Evolutionary conservation across 306 rosid genomes (phyloP), one percentile per base, ranked within the genome.

Genomic region (Pterocarpus macrocarpus): DNA sequence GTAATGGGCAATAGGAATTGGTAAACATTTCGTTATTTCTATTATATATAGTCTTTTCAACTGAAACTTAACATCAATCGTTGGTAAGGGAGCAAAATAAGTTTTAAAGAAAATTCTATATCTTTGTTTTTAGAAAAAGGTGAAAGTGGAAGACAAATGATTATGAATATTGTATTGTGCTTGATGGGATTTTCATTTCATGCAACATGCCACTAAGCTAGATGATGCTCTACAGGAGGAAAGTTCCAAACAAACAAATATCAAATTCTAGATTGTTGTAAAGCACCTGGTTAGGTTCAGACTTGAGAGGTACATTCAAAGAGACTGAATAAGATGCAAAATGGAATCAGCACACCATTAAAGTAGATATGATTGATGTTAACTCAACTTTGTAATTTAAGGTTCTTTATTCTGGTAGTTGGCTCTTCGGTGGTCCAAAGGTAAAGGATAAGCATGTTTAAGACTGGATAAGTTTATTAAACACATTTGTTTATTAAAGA

Each of bases 361-460:
- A 81, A 73, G 77, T 69, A 50, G 35, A 73, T 44, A 68, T 64
- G 70, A 71, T 70, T 72, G 66, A 68, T 14, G 61, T 36, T 76
- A 67, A 3, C 78, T 61, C 57, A 33, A 9, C 73, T 63, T 80
- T 67, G 70, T 22, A 49, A 38, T 72, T 69, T 57, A 75, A 61
- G 77, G 45, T 62, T 79, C 43, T 66, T 76, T 77, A 62, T 73
- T 76, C 38, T 0, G 75, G 75, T 75, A 57, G 75, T 65, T 82
- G 88, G 72, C 75, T 67, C 82, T 36, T 83, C 35, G 28, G 79
- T 57, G 73, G 32, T 79, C 56, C 77, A 79, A 75, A 47, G 28
- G 61, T 82, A 52, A 75, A 63, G 38, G 77, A 75, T 64, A 75
- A 82, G 61, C n/a, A 69, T 79, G 67, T 79, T 82, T n/a, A 81